Percentiles rank a stretch among this genome's conserved stretches.
Conservation (phyloP, 805 yeast species). For the Cyberlindnera maritima region DNA sequence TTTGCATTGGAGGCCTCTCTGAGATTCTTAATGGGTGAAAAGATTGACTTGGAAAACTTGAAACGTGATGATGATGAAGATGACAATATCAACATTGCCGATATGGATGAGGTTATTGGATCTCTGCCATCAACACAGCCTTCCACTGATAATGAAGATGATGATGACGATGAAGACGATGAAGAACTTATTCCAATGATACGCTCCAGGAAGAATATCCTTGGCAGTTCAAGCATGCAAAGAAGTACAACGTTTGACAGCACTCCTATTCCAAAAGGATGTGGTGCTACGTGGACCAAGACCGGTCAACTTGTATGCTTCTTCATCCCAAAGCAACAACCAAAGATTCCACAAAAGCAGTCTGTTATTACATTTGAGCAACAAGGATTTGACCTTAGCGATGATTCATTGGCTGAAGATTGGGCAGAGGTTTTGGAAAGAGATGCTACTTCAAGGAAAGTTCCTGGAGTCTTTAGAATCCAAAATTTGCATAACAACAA, state of each 20-base stretch:
- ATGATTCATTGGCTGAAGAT: conserved; percentile 64
- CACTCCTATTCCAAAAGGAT: conserved; percentile 89
- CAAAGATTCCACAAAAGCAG: conserved; percentile 35
- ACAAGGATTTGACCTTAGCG: conserved; percentile 47
- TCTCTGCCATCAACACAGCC: conserved; percentile 22
- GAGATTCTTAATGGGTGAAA: conserved; percentile 78
- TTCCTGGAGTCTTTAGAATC: conserved; percentile 43
- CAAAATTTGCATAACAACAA: conserved; percentile 16
- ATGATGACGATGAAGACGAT: conserved; percentile 34
- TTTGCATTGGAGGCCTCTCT: conserved; percentile 82
- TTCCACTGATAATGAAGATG: conserved; percentile 27
- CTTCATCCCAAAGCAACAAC: conserved; percentile 54
- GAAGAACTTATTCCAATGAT: conserved; percentile 27
- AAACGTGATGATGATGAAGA: conserved; percentile 37
- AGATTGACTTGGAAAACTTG: conserved; percentile 43
- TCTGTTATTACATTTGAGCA: conserved; percentile 50
- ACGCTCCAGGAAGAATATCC: background rate
- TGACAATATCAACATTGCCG: conserved; percentile 26
- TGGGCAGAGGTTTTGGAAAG: conserved; percentile 63
- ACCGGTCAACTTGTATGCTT: conserved; percentile 81
- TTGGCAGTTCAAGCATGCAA: background rate
- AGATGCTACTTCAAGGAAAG: conserved; percentile 47
- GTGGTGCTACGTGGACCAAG: conserved; percentile 88
- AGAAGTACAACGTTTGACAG: conserved; percentile 49
- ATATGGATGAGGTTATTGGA: conserved; percentile 35